Evolutionary conservation across 768 basidiomycete genomes (phyloP).

Genomic region (Phlebiopsis flavidoalba): DNA sequence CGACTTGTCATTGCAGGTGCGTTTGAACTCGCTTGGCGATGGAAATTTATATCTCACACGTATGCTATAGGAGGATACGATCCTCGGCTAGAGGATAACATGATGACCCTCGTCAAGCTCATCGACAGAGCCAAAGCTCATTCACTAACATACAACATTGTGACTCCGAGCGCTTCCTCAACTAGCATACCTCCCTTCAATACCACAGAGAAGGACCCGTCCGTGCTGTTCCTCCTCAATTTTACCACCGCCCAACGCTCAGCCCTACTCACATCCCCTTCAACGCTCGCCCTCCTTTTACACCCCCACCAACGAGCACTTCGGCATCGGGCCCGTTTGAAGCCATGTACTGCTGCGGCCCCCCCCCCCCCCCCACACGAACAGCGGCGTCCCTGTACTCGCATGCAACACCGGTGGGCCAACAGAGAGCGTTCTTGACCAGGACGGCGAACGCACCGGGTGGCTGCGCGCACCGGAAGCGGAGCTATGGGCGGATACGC

Average conservation of each 20-base stretch:
- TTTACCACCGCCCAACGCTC: slow-evolving; percentile 83
- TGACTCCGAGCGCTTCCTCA: slow-evolving; percentile 41
- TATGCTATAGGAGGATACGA: slow-evolving; percentile 76
- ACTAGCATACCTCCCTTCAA: slow-evolving; percentile 36
- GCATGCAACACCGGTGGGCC: slow-evolving; percentile 89
- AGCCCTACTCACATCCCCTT: slow-evolving; percentile 62
- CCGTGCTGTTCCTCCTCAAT: slow-evolving; percentile 88
- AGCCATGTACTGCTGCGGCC: slow-evolving; percentile 91
- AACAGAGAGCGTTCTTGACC: slow-evolving; percentile 72
- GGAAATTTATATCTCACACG: neutral
- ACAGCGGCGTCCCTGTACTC: slow-evolving; percentile 82
- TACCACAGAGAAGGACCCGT: slow-evolving; percentile 36
- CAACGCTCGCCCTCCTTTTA: slow-evolving; percentile 79
- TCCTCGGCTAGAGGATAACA: slow-evolving; percentile 79
- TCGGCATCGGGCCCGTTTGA: slow-evolving; percentile 96
- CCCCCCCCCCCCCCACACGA: too few species aligned
- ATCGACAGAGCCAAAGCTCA: slow-evolving; percentile 51
- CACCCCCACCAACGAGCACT: slow-evolving; percentile 94
- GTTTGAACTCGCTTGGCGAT: slow-evolving; percentile 9
- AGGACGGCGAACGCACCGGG: slow-evolving; percentile 54
- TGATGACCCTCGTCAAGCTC: slow-evolving; percentile 58
- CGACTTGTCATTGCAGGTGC: slow-evolving; percentile 79
- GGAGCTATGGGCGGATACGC: slow-evolving; percentile 63
- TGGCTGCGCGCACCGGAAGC: slow-evolving; percentile 65
- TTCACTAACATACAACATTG: slow-evolving; percentile 54